Evolutionary conservation across 176 grass and related monocot species (phyloP).

Genomic region (Triticum turgidum): DNA sequence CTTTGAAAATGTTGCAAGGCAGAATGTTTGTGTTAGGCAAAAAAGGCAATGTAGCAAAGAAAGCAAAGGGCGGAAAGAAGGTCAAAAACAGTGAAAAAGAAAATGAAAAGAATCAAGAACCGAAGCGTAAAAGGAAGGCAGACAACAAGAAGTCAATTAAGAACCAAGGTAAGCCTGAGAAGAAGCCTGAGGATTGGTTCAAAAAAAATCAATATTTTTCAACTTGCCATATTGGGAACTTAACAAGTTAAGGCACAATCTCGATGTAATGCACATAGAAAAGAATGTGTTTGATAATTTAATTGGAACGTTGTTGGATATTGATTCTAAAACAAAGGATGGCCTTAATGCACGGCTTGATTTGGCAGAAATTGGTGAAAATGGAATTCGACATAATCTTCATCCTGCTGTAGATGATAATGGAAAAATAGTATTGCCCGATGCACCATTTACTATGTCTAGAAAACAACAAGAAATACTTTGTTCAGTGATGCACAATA

Average conservation of each 20-base stretch:
- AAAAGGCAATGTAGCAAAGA: no score
- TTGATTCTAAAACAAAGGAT: not conserved
- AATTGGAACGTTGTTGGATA: not conserved
- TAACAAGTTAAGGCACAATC: no score
- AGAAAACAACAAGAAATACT: not conserved
- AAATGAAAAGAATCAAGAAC: not conserved
- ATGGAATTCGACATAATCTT: not conserved
- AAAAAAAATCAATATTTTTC: no score
- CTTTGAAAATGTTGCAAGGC: no score
- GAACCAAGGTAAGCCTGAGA: not conserved
- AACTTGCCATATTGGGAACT: no score
- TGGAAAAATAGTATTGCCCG: not conserved
- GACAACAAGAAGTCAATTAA: not conserved
- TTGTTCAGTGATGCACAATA: not conserved
- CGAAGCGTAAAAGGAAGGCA: not conserved
- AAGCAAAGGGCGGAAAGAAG: no score
- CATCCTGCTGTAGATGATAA: not conserved
- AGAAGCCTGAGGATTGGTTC: not conserved
- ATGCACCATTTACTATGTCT: slow-evolving; percentile 6
- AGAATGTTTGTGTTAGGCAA: no score
- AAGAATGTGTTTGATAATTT: no score
- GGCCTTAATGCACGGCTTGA: not conserved
- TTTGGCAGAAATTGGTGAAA: not conserved
- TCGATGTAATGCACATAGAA: no score
- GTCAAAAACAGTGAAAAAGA: no score